phyloP scores from a whole-genome alignment of 495 filamentous ascomycete genomes.

The Articulospora tetracladia region DNA sequence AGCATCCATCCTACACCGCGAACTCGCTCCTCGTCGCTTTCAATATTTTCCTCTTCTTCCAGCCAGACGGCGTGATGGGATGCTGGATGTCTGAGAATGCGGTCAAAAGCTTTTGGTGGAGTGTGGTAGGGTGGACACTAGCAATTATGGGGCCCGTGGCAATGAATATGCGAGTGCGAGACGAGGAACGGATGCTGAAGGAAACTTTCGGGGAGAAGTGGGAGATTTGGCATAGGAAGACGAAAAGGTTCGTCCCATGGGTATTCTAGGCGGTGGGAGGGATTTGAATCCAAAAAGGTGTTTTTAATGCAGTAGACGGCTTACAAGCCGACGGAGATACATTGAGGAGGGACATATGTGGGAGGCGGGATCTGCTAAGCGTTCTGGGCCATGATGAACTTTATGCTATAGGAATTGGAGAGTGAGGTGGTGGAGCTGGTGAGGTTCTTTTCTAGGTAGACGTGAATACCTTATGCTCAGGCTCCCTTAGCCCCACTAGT shows the following conservation, averaged over 20 bases:
- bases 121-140: neutral
- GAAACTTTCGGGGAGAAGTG: constrained; percentile 19
- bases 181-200: constrained; percentile 20
- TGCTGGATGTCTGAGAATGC: constrained; percentile 12
- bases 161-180: constrained; percentile 4
- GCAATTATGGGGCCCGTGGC: neutral
- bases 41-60: constrained; percentile 4
- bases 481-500: too few species aligned
- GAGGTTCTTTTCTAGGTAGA: too few species aligned
- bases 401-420: too few species aligned
- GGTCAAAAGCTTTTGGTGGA: constrained; percentile 1
- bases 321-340: too few species aligned
- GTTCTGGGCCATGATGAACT: too few species aligned
- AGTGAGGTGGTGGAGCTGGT: too few species aligned
- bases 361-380: too few species aligned
- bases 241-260: constrained; percentile 17
- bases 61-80: constrained; percentile 3
- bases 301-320: too few species aligned
- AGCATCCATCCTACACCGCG: constrained; percentile 47
- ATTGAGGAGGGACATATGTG: too few species aligned
- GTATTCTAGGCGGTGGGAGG: constrained; percentile 17
- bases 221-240: constrained; percentile 17
- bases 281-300: too few species aligned
- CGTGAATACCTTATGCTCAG: too few species aligned
- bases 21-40: neutral